Percentiles rank a stretch among this genome's conserved stretches.
Evolutionary conservation across 805 yeast species (phyloP).

Genomic region (Alloascoidea hylecoeti): DNA sequence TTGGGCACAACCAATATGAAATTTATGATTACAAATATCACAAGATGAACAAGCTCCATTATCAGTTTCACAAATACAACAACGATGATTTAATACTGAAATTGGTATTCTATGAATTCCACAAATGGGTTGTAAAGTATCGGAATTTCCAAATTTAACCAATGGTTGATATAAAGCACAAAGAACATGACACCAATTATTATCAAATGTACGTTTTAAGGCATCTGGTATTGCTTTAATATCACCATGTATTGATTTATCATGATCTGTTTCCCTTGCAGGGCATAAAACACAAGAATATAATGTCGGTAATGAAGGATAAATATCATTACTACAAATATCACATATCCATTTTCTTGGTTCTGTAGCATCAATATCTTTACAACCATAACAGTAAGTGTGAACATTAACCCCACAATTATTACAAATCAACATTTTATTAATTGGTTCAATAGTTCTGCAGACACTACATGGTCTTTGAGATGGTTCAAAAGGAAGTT

Average conservation of each 20-base stretch:
- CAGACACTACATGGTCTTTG: constrained; percentile 44
- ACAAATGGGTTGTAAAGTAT: constrained; percentile 30
- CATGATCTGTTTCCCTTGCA: constrained; percentile 32
- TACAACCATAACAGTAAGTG: constrained; percentile 50
- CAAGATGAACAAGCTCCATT: constrained; percentile 38
- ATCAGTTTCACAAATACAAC: constrained; percentile 30
- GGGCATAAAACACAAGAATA: constrained; percentile 60
- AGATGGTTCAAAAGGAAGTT: background rate
- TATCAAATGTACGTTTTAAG: constrained; percentile 49
- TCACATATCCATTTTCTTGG: constrained; percentile 61
- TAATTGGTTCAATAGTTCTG: constrained; percentile 20
- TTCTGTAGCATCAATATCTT: constrained; percentile 7
- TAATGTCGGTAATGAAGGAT: constrained; percentile 40
- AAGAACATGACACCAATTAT: constrained; percentile 65
- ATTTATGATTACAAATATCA: constrained; percentile 22
- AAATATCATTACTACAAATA: constrained; percentile 55
- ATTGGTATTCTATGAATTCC: constrained; percentile 19
- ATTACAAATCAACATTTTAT: constrained; percentile 37
- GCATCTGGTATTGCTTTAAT: constrained; percentile 39
- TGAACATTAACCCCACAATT: constrained; percentile 64
- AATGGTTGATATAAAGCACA: constrained; percentile 49
- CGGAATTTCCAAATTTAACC: constrained; percentile 26
- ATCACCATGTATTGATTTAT: constrained; percentile 26
- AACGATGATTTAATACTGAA: constrained; percentile 17
- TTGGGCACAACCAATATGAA: constrained; percentile 50